Base-by-base conservation (phyloP, 345 rosid species). In the Lagerstroemia speciosa region DNA sequence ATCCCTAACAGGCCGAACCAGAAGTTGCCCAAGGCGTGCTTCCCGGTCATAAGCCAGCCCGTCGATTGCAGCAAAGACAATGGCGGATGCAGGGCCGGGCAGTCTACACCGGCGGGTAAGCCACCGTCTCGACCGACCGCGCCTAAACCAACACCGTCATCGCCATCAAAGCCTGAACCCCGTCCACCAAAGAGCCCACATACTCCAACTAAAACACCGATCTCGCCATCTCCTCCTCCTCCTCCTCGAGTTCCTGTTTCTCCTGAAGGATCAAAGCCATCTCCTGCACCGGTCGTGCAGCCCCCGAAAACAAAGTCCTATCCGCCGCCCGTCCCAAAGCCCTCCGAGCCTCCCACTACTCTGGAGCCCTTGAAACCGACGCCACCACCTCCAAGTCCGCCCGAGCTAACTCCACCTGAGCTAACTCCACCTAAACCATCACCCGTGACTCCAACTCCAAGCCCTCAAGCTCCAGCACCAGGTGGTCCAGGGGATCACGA, bases 1-100 rank as follows among this genome's bases (percentile, higher is more conserved):
- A 33, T 87, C 65, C 78, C 80, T 4, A 74, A 81, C 19, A 77
- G 83, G 76, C 82, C 87, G 37, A 68, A 72, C 0, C 91, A 87
- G 57, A 83, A 80, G 71, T 69, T 83, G 1, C 61, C 73, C 5
- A 77, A 74, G 52, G 77, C 64, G 31, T 84, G 91, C 71, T 67
- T 78, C 24, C 74, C 73, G 0, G 75, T 83, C 32, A 76, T 81
- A 33, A 79, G 73, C 46, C 76, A 67, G 52, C 86, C 84, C 0
- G 81, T 86, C 48, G 89, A 86, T 74, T 86, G 89, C 17, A 81
- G 82, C 67, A 58, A 58, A 30, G 63, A 30, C 17, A 5, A 15
- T 11, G 33, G 33, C 14, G 63, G 63, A 3, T 58, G 63, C 19
- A 16, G 29, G 11, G 29, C 19, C 1, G 63, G 63, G 0, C 61